A percentile compares a stretch with the other conserved stretches of the same genome.
Conservation (phyloP, 2,329 filamentous ascomycete species). For the Neoarthrinium moseri region DNA sequence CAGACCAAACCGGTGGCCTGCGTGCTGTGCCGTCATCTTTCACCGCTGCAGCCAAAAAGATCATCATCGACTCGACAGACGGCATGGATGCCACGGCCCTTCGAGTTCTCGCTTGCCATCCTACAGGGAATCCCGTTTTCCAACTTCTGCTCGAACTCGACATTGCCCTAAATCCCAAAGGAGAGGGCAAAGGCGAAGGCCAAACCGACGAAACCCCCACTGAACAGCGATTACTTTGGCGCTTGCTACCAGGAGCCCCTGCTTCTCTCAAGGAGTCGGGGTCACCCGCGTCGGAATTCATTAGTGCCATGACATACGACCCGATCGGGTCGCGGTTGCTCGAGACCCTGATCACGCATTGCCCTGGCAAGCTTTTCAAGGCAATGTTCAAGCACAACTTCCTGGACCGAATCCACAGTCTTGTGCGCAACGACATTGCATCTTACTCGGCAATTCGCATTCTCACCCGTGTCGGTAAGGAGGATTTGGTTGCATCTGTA, state of each 20-base stretch:
- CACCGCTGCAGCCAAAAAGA: conserved; percentile 71
- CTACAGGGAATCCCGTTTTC: conserved; percentile 88
- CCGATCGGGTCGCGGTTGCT: conserved; percentile 85
- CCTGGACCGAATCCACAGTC: conserved; percentile 72
- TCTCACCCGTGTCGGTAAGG: conserved; percentile 79
- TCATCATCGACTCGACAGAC: conserved; percentile 74
- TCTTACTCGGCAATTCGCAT: conserved; percentile 83
- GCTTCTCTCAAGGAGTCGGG: conserved; percentile 69
- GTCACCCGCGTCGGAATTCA: conserved; percentile 72
- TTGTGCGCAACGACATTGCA: conserved; percentile 87
- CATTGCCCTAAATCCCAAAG: conserved; percentile 69
- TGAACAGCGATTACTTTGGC: conserved; percentile 62
- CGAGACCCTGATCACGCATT: conserved; percentile 78
- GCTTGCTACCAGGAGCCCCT: conserved; percentile 74
- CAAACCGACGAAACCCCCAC: conserved; percentile 38
- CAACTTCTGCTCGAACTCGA: conserved; percentile 89
- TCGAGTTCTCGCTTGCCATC: conserved; percentile 81
- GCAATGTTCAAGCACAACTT: conserved; percentile 78
- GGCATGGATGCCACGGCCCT: conserved; percentile 78
- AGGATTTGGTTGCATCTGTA: conserved; percentile 75
- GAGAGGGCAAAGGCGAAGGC: conserved; percentile 37
- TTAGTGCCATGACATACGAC: conserved; percentile 87
- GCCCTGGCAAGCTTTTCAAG: conserved; percentile 89
- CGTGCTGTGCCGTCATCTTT: conserved; percentile 78
- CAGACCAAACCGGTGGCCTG: conserved; percentile 43